These are phyloP conservation scores for Cucumis hystrix DNA, from an alignment of 306 rosid genomes.

Conservation along the genomic window DNA sequence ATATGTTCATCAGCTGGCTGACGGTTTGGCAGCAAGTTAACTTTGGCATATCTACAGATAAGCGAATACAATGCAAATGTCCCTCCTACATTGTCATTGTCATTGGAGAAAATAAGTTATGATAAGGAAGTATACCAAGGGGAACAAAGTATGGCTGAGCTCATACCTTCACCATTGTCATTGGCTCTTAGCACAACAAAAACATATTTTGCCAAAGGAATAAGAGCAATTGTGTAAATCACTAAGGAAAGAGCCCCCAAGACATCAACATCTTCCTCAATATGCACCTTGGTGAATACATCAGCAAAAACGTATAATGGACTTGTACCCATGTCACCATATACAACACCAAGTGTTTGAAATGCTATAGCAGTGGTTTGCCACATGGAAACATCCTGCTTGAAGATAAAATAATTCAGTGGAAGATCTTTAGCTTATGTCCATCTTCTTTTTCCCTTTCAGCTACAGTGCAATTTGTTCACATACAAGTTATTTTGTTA, in stretches of 20 bases:
- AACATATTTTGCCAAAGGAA: constrained; percentile 84
- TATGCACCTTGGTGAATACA: constrained; percentile 74
- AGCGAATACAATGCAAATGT: constrained; percentile 93
- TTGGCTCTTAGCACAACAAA: constrained; percentile 94
- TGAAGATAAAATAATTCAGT: background rate
- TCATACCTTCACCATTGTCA: constrained; percentile 87
- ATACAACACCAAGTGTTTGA: constrained; percentile 95
- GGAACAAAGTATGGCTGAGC: constrained; percentile 5
- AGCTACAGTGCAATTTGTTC: background rate
- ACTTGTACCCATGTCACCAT: constrained; percentile 96
- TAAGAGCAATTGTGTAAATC: constrained; percentile 79
- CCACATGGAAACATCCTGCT: constrained; percentile 61
- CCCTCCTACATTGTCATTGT: constrained; percentile 48
- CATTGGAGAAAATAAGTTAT: constrained; percentile 11
- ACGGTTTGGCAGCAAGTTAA: constrained; percentile 71
- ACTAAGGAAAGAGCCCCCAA: constrained; percentile 91
- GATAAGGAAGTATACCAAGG: constrained; percentile 5
- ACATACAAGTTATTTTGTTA: background rate
- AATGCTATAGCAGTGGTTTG: constrained; percentile 57
- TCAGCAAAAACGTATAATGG: constrained; percentile 87
- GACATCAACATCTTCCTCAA: constrained; percentile 60
- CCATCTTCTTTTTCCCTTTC: background rate
- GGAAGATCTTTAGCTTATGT: background rate
- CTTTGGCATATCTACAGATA: constrained; percentile 90
- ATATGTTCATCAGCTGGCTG: constrained; percentile 84